Evolutionary conservation across 2,329 filamentous ascomycete genomes (phyloP).

Genomic region (Helminthosporium solani): DNA sequence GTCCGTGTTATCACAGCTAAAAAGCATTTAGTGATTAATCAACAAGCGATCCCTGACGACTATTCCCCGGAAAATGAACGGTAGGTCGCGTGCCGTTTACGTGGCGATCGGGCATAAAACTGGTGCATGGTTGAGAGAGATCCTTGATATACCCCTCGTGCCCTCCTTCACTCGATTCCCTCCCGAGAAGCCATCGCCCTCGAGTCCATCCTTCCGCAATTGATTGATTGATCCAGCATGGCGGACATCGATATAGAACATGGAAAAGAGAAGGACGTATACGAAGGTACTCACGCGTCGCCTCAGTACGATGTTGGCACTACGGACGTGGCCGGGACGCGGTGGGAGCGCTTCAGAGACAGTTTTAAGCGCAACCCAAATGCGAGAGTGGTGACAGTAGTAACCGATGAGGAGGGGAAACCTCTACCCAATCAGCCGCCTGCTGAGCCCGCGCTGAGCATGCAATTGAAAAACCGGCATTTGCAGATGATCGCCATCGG

Average conservation of each 20-base stretch:
- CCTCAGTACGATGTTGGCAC: slow-evolving; percentile 18
- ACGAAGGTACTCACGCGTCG: background rate
- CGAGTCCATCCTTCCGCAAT: background rate
- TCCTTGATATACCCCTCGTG: background rate
- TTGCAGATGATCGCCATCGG: slow-evolving; percentile 91
- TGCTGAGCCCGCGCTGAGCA: slow-evolving; percentile 23
- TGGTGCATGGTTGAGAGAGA: background rate
- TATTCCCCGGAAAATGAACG: background rate
- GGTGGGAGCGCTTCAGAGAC: slow-evolving; percentile 17
- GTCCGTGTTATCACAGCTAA: too few relatives aligned
- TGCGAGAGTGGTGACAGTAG: slow-evolving; percentile 22
- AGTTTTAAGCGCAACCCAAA: slow-evolving; percentile 26
- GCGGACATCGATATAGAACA: slow-evolving; percentile 6
- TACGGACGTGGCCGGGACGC: slow-evolving; percentile 10
- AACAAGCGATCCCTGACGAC: background rate
- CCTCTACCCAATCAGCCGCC: slow-evolving; percentile 25
- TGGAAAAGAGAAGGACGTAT: slow-evolving; percentile 8
- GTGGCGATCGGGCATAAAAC: background rate
- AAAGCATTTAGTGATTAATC: too few relatives aligned
- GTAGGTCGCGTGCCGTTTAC: background rate
- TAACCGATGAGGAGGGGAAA: slow-evolving; percentile 19
- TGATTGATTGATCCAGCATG: background rate
- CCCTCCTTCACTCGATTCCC: background rate
- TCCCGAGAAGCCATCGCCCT: too few relatives aligned
- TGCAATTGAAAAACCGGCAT: slow-evolving; percentile 71